Base-by-base conservation (phyloP, 352 stramenopile species). In the Blastocystis sp. region DNA sequence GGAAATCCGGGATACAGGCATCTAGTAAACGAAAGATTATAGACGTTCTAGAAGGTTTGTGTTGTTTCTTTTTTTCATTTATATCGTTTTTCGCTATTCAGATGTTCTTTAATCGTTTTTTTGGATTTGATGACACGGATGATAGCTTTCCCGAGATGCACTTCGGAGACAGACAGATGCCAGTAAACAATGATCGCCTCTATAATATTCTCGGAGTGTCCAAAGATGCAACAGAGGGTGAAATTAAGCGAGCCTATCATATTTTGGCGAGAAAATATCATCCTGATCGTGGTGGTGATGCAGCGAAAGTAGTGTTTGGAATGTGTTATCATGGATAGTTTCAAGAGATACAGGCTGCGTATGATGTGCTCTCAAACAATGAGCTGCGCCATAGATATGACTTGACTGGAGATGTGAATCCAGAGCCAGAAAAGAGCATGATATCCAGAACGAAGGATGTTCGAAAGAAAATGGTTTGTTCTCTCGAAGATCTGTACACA, bases 401-500 rank as follows among this genome's bases (percentile, higher is more conserved):
- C 87, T 55, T 98, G 93, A 98, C 98, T 90, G 97, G 97, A 69
- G 94, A 98, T 79, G 20, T n/a, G 50, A 59, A 13, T n/a, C 13
- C 20, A n/a, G 50, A 59, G 11, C 11, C 13, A n/a, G 50, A 59
- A n/a, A 1, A 0, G 1, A 59, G 20, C 11, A 59, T 2, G 3
- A 2, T 59, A n/a, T 59, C 13, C 50, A 59, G 3, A 92, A 96
- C 96, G 73, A 95, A 98, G 76, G 95, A 98, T 90, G 92, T 98
- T 70, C 92, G 95, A 45, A 95, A 98, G 92, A 94, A 94, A 50
- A 92, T 98, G 80, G 97, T 97, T 91, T 96, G 98, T 34, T 98
- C 94, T 70, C 92, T 99, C 55, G 97, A 99, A 91, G 97, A 99
- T 90, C 91, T 99, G 66, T 99, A 98, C 94, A 98, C 98, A 90